Evolutionary conservation across 495 filamentous ascomycete species (phyloP).

Genomic region (Poronia punctata): DNA sequence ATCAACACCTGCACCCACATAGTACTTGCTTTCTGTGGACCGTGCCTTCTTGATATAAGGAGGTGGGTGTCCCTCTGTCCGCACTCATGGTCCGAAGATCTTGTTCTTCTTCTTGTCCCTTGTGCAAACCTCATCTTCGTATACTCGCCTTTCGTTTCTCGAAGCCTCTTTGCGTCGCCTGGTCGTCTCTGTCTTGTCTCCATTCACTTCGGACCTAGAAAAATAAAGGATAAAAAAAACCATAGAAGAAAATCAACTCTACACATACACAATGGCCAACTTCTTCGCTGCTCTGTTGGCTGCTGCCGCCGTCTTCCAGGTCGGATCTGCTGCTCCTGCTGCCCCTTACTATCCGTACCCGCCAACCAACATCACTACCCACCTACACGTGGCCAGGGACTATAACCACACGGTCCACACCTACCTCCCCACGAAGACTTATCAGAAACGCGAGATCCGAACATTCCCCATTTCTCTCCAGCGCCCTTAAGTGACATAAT

Average conservation of each 20-base stretch:
- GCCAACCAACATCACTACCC: conserved; percentile 13
- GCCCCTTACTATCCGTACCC: no score
- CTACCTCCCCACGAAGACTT: not conserved
- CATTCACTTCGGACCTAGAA: no score
- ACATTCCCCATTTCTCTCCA: conserved; percentile 23
- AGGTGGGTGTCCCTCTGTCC: not conserved
- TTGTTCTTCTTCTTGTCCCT: no score
- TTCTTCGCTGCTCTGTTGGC: conserved; percentile 25
- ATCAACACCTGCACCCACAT: not conserved
- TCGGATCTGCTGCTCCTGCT: conserved; percentile 22
- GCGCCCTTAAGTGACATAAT: conserved; percentile 24
- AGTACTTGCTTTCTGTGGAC: no score
- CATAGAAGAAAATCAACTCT: no score
- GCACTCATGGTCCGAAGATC: not conserved
- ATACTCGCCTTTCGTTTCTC: not conserved
- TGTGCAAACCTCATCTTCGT: not conserved
- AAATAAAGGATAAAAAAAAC: no score
- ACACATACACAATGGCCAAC: conserved; percentile 18
- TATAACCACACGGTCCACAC: conserved; percentile 9
- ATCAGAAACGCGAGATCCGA: conserved; percentile 17
- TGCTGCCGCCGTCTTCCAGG: conserved; percentile 19
- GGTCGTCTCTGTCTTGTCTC: not conserved
- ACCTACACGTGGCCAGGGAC: conserved; percentile 4
- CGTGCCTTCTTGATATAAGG: conserved; percentile 1
- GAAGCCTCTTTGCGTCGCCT: not conserved